Evolutionary conservation across 495 filamentous ascomycete species (phyloP), one percentile per base, ranked within the genome.

Genomic region (Chaetomium cochliodes): DNA sequence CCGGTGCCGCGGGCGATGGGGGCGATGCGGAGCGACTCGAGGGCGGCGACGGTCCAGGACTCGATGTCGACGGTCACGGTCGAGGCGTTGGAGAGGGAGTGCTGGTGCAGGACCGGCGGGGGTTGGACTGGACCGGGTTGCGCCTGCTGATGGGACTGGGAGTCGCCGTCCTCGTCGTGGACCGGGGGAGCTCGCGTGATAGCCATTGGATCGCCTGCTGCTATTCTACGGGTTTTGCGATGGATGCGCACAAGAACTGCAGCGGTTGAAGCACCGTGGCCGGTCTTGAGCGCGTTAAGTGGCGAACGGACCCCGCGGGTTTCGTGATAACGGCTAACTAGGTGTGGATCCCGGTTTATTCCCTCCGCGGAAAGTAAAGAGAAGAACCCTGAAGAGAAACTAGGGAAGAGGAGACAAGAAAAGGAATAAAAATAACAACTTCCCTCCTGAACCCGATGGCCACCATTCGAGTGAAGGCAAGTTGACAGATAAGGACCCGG

Each of bases 11-110:
- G 75, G 25, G 78, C 75, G 57, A 77, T 64, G 61, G 80, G 73
- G 28, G 78, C 79, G 54, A 85, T 70, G 67, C 71, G 77, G 26
- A 85, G 78, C 15, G 82, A 80, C 58, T 82, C 73, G 50, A 84
- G 75, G 0, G 81, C 81, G 15, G 76, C 75, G 57, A 76, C 62
- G 28, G 79, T 81, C 83, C 82, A 84, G 39, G 82, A 66, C 61
- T 79, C 80, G 59, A 83, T 78, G 65, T 84, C 78, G 49, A 80
- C 66, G 50, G 70, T 67, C 13, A 68, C 70, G 44, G 73, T 75
- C 25, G 75, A 72, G 64, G 71, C 69, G 56, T 67, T 65, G 42
- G 70, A 75, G n/a, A 72, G 37, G 13, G 70, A 63, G 62, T 73
- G 76, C 58, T 74, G 74, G 59, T 68, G 67, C 15, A 67, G 46